A percentile compares a stretch with the other conserved stretches of the same genome.
These are phyloP conservation scores for Epithemia pelagica DNA, from an alignment of 108 stramenopile species.

Conservation along the genomic window DNA sequence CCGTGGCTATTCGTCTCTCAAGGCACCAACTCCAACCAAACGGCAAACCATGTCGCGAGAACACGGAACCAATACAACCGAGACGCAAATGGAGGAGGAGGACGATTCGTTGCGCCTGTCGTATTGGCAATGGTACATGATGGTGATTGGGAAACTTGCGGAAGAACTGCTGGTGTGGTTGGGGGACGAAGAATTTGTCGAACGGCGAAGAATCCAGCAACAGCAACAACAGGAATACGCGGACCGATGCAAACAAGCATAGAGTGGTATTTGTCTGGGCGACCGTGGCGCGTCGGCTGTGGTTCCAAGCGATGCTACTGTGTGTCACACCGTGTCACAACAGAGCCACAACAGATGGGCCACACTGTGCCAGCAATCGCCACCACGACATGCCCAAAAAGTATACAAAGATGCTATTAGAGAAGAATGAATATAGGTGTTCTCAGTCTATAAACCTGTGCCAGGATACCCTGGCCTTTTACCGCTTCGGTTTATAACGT, in stretches of 20 bases:
- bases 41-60: neutral
- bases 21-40: neutral
- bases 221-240: conserved; percentile 1
- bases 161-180: neutral
- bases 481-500: too few species aligned
- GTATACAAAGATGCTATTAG: too few species aligned
- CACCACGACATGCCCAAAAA: too few species aligned
- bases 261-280: too few species aligned
- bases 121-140: conserved; percentile 9
- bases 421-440: too few species aligned
- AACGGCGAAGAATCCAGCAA: neutral
- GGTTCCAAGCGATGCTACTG: too few species aligned
- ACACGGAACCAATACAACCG: neutral
- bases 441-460: too few species aligned
- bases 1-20: neutral
- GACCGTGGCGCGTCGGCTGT: too few species aligned
- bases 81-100: neutral
- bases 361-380: too few species aligned
- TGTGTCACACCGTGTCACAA: too few species aligned
- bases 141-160: conserved; percentile 6
- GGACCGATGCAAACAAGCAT: neutral
- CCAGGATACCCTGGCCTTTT: too few species aligned
- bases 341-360: too few species aligned
- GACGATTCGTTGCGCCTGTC: conserved; percentile 1
- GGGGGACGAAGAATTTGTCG: conserved; percentile 9